These are phyloP conservation scores for Alopecurus myosuroides DNA, from an alignment of 176 grass and related monocot species.

Conservation along the genomic window DNA sequence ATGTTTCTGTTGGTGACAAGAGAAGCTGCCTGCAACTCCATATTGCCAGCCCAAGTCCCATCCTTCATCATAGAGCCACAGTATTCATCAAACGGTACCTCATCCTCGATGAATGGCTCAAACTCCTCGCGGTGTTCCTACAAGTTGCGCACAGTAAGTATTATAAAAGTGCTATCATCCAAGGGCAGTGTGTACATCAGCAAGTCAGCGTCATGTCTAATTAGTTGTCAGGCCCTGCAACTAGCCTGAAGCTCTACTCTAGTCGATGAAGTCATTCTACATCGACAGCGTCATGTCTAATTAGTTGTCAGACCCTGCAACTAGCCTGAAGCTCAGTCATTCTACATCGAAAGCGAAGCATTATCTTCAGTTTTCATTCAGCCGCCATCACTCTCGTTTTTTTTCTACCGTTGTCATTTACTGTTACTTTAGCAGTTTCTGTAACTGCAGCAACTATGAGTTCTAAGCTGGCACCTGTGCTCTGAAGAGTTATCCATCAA, in stretches of 20 bases:
- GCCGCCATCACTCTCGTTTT: too few relatives aligned
- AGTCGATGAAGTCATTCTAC: too few relatives aligned
- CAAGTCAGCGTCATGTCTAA: neutral
- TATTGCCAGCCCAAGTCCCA: slow-evolving; percentile 90
- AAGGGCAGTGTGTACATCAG: neutral
- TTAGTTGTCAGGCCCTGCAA: neutral
- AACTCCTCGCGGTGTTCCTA: slow-evolving; percentile 70
- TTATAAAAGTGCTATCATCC: neutral
- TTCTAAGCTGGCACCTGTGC: too few relatives aligned
- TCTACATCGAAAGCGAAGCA: too few relatives aligned
- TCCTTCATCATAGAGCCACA: slow-evolving; percentile 84
- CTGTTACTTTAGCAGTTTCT: too few relatives aligned
- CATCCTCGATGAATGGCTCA: slow-evolving; percentile 96
- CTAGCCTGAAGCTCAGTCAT: too few relatives aligned
- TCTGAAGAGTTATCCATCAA: too few relatives aligned
- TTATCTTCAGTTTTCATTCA: too few relatives aligned
- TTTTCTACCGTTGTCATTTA: too few relatives aligned
- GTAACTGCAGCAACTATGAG: too few relatives aligned
- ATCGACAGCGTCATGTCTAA: neutral
- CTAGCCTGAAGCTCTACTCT: too few relatives aligned
- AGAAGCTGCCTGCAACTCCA: slow-evolving; percentile 94
- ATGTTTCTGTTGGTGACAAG: slow-evolving; percentile 80
- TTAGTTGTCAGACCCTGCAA: neutral
- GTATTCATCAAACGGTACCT: slow-evolving; percentile 77
- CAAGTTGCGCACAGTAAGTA: slow-evolving; percentile 10